Conservation (phyloP, 345 rosid species). For the Streptanthus diversifolius region DNA sequence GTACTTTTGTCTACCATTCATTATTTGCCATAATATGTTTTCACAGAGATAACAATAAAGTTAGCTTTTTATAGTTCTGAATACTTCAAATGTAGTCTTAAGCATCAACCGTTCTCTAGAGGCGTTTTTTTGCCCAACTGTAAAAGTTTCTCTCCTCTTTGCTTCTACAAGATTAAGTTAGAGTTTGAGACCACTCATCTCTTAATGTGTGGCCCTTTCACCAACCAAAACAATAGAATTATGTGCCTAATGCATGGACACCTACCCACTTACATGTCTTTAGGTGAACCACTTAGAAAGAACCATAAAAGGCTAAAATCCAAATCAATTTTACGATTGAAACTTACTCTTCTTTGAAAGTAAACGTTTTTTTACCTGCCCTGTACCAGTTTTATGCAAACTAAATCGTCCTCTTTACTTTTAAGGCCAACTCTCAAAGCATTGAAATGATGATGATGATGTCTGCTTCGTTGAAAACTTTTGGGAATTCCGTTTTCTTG, state of each 20-base stretch:
- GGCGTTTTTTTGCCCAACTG: not conserved
- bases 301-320: not conserved
- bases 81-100: not conserved
- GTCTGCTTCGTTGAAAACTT: slow-evolving; percentile 19
- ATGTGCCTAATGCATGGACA: slow-evolving; percentile 1
- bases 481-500: not conserved
- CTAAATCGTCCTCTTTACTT: not conserved
- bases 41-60: not conserved
- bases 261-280: not conserved
- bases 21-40: not conserved
- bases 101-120: not conserved
- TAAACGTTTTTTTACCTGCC: slow-evolving; percentile 8
- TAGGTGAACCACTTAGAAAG: slow-evolving; percentile 34
- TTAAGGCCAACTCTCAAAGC: not conserved
- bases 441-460: slow-evolving; percentile 18
- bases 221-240: slow-evolving; percentile 6
- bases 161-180: slow-evolving; percentile 11
- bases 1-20: not conserved
- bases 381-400: slow-evolving; percentile 17
- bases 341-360: slow-evolving; percentile 22
- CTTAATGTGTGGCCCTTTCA: not conserved
- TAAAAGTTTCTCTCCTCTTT: not conserved
- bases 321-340: not conserved
- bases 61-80: not conserved
- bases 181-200: not conserved